Evolutionary conservation across 163 green algal genomes (phyloP), one percentile per base, ranked within the genome.

Genomic region (Scenedesmus sp.): DNA sequence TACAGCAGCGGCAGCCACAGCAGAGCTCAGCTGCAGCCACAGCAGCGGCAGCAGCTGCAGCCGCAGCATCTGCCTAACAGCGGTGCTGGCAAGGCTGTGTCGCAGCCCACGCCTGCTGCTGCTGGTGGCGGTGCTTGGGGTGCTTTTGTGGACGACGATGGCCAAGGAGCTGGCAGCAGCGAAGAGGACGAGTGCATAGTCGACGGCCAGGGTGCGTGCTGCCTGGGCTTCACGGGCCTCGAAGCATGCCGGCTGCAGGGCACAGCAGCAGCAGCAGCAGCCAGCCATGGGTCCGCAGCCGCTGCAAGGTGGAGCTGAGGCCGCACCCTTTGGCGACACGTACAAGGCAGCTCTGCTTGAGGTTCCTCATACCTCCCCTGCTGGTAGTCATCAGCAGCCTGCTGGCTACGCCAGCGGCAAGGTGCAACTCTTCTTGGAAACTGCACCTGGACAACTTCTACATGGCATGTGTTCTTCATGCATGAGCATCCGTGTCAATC

Each of bases 71-170:
- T 40, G 65, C 30, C 30, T 6, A 37, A 0, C 65, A 76, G 40
- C 22, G 59, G 20, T 35, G 59, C 59, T 33, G 4, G 22, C 59
- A 72, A 33, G 22, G 2, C 51, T 2, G 22, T 73, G 42, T 18
- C 46, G 7, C 83, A 81, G 40, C 76, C 76, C 15, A 40, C n/a
- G 37, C 81, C 81, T 22, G 82, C 46, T 12, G 44, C 79, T 26
- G 89, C 73, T 26, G 84, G 61, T 46, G 68, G 61, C 20, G 68
- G 65, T 43, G 61, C 80, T 0, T 83, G n/a, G 56, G 70, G 83
- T 10, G 83, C 68, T 10, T 88, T 88, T 65, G 83, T 88, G 20
- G 83, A 88, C n/a, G 76, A 83, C 16, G 37, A 88, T 15, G 83
- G 53, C 4, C 3, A 20, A 46, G 56, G 46, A 37, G 56, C 10